Conservation (phyloP, 495 filamentous ascomycete species). For the Tuber microsphaerosporum region DNA sequence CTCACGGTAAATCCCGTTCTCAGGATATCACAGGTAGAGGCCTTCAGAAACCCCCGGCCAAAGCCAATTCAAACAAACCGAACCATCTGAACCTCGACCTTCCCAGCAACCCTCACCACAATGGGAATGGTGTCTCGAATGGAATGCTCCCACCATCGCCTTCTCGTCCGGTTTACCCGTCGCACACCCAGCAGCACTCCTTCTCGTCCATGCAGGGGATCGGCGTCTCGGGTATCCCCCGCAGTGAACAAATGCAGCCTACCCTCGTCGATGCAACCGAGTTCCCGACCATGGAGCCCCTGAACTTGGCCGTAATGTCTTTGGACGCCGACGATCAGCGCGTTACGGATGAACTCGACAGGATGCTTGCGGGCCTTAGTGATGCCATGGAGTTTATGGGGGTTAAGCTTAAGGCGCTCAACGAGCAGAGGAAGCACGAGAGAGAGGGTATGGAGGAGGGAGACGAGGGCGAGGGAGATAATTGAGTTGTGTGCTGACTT, state of each 20-base stretch:
- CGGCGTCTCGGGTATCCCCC: constrained; percentile 49
- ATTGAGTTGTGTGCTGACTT: not conserved
- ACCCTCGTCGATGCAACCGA: constrained; percentile 26
- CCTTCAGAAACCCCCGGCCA: not conserved
- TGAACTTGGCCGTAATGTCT: constrained; percentile 49
- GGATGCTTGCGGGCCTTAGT: constrained; percentile 49
- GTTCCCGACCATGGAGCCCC: constrained; percentile 45
- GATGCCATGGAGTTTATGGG: constrained; percentile 43
- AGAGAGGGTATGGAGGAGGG: constrained; percentile 17
- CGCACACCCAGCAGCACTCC: constrained; percentile 21
- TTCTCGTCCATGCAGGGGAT: constrained; percentile 45
- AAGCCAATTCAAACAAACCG: constrained; percentile 17
- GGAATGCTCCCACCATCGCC: constrained; percentile 36
- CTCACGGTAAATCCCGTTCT: constrained; percentile 33
- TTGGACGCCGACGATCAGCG: constrained; percentile 49
- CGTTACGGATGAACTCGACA: constrained; percentile 51
- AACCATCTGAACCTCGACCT: constrained; percentile 37
- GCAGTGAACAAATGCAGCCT: constrained; percentile 23
- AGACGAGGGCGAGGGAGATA: constrained; percentile 18
- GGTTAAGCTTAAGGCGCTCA: constrained; percentile 37
- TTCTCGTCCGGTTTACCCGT: constrained; percentile 27
- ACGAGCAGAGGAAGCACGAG: constrained; percentile 20
- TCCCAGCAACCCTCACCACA: constrained; percentile 10
- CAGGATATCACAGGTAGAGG: constrained; percentile 33
- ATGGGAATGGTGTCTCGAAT: constrained; percentile 12